A percentile compares a stretch with the other conserved stretches of the same genome.
Conservation (phyloP, 2,329 filamentous ascomycete species). For the Exophiala xenobiotica region DNA sequence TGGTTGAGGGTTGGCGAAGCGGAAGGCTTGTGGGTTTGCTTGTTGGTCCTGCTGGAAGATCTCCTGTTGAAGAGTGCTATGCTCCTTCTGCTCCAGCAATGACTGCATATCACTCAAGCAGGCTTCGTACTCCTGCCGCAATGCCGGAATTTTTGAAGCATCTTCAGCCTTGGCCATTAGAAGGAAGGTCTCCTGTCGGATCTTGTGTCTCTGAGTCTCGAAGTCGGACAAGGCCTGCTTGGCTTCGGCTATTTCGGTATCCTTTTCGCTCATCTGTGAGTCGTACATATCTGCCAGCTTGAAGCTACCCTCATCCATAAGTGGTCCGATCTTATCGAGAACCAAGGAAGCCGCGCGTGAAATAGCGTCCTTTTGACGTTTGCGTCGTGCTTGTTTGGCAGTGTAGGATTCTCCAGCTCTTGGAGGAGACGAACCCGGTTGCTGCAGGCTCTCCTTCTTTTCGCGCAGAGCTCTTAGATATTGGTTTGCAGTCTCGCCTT, state of each 20-base stretch:
- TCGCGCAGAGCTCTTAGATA: constrained; percentile 67
- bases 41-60: constrained; percentile 32
- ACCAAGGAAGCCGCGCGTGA: constrained; percentile 69
- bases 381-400: constrained; percentile 21
- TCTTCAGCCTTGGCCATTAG: constrained; percentile 40
- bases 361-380: constrained; percentile 37
- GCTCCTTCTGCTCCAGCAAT: constrained; percentile 46
- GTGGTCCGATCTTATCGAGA: constrained; percentile 65
- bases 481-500: constrained; percentile 80
- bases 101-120: constrained; percentile 41
- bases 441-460: constrained; percentile 30
- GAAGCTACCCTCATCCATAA: constrained; percentile 70
- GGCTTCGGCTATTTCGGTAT: constrained; percentile 64
- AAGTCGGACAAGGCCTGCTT: constrained; percentile 53
- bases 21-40: constrained; percentile 29
- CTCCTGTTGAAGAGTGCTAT: constrained; percentile 35
- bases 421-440: constrained; percentile 67
- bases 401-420: constrained; percentile 35
- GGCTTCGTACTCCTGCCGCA: constrained; percentile 41
- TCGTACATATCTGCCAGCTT: constrained; percentile 58
- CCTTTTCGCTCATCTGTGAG: constrained; percentile 33
- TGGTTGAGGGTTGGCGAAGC: constrained; percentile 30
- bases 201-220: constrained; percentile 45
- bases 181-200: constrained; percentile 41
- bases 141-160: constrained; percentile 37